Base-by-base conservation (phyloP, 768 basidiomycete genomes). In the Suillus fuscotomentosus region DNA sequence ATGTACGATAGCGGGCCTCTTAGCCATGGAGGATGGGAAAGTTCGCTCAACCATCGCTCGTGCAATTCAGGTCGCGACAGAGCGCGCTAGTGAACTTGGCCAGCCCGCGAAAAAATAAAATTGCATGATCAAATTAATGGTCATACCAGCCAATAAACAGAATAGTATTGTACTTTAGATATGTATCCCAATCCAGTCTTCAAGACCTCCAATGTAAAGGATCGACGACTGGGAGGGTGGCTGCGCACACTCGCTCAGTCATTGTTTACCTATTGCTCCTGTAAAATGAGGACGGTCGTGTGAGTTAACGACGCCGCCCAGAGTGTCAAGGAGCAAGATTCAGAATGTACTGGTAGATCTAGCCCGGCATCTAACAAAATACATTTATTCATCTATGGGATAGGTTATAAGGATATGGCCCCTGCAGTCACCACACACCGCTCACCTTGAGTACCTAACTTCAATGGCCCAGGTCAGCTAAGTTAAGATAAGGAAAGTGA, bases 271-370 rank as follows among this genome's bases (percentile, higher is more conserved):
- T 94, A 73, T 96, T 80, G 94, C 94, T 96, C 90, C 84, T 87
- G 76, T 94, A 92, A 96, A 97, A 97, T 96, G 90, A 95, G 93
- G 86, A 89, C 88, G 84, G 80, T 80, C 91, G 90, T 88, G 88
- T 94, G 75, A 77, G 74, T 73, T 70, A 65, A 65, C 69, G 70
- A 87, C 89, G 89, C 84, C 86, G 87, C 85, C 89, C 95, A 96
- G 95, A 96, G 95, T 97, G 95, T 96, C 85, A 85, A 85, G 85
- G 93, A 97, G 94, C 95, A 42, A 31, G 20, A 66, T 22, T 60
- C 13, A 31, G 31, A 31, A 31, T 48, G 8, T 38, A 62, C 9
- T 63, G 55, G 63, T 36, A 24, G 15, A 45, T 42, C 57, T 42
- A 17, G 4, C 45, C 20, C 7, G 42, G 15, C 15, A 42, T 66